Base-by-base conservation (phyloP, 495 filamentous ascomycete genomes). In the Daldinia vernicosa region DNA sequence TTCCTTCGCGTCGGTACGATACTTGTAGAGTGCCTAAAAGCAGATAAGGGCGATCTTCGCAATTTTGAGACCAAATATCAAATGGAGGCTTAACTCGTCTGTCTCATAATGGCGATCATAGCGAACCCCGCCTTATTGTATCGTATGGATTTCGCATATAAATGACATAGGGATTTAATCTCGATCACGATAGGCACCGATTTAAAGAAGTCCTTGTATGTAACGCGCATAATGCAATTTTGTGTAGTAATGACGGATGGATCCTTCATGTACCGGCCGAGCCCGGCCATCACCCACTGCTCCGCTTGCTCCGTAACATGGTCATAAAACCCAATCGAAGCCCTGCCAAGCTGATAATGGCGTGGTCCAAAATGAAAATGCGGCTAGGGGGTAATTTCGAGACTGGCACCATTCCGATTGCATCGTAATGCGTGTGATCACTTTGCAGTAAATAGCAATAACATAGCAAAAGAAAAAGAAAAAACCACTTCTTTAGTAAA, bases 281-380 rank as follows among this genome's bases (percentile, higher is more conserved):
- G 30, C 53, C 53, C 53, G 53, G 54, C 37, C 59, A 37, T 58
- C 24, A 58, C 26, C 26, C 33, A 58, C 43, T 43, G 24, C 56
- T 17, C 37, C 37, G 37, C 37, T 60, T 24, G 35, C 61, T 54
- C 54, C 60, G 60, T 51, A 60, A 47, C 50, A 55, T 70, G 67
- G 37, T 60, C 67, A 65, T 60, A 65, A 71, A 62, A 57, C 62
- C 62, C 63, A 65, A 67, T 53, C 54, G 53, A 66, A 59, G 58
- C 62, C 53, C 40, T 28, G 64, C 69, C 64, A 72, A 68, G 69
- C 52, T 51, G 50, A n/a, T 17, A 63, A 72, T 72, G 60, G 69
- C 69, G 64, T 72, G 69, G 55, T 64, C 24, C 52, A 37, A 67
- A 72, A 67, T 63, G 60, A 62, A 51, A 47, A 51, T 27, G 43